Base-by-base conservation (phyloP, 371 early-diverging fungal species). In the Lichtheimia ornata region DNA sequence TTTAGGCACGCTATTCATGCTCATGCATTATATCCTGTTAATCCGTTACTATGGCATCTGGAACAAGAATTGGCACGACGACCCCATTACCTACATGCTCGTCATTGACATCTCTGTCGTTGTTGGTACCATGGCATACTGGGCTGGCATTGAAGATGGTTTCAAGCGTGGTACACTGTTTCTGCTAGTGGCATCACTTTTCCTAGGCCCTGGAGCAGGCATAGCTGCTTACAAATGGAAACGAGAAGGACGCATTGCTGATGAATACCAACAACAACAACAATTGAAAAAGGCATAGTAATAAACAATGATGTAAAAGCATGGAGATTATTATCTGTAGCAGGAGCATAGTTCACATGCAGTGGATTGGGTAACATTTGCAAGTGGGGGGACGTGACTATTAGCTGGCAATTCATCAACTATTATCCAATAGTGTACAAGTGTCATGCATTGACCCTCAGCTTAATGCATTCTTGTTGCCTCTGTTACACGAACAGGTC, bases 31-130 rank as follows among this genome's bases (percentile, higher is more conserved):
- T 28, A 15, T 50, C 28, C 12, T 50, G 13, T 0, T 58, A 1
- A 40, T 50, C 11, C 17, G 18, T 13, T n/a, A 30, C n/a, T 50
- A 35, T 30, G 15, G 11, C 22, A 14, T 27, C 14, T 13, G 27
- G 50, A 50, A 49, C 40, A 25, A 11, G 12, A 20, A 28, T 11
- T 28, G 24, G 24, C n/a, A n/a, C 47, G 9, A 20, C 3, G 57
- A 57, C 22, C 43, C 57, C 27, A 41, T 58, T n/a, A 27, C 50
- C 15, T 44, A 50, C 18, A 58, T 57, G 57, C 44, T 57, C 43
- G 45, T 57, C 42, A 43, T 41, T 22, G 57, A 57, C 25, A 45
- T 57, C 28, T 5, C 44, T n/a, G 41, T 24, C 2, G 11, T 57
- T 18, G 11, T 45, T 6, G 45, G 45, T 17, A 44, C 57, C 2